These are phyloP conservation scores for Yamadazyma sp. DNA, from an alignment of 805 yeast genomes.

Conservation along the genomic window DNA sequence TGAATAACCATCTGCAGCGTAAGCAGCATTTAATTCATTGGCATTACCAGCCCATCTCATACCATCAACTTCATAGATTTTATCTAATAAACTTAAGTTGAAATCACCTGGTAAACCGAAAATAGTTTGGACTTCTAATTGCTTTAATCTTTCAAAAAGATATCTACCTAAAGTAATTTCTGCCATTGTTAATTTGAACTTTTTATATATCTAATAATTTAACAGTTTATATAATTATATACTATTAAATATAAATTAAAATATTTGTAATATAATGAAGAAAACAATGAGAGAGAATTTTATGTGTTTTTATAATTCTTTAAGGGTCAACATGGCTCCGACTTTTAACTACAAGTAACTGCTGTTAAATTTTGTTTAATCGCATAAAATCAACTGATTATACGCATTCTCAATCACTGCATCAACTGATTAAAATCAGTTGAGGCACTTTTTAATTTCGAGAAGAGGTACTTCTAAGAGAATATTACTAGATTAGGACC, in stretches of 20 bases:
- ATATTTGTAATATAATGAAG: no score
- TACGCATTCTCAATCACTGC: slow-evolving; percentile 2
- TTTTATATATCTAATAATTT: no score
- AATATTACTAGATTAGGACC: no score
- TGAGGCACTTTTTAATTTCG: no score
- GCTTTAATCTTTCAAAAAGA: slow-evolving; percentile 39
- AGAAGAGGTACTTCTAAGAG: no score
- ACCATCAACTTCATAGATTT: slow-evolving; percentile 37
- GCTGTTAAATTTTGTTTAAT: slow-evolving; percentile 1
- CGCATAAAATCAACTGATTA: slow-evolving; percentile 9
- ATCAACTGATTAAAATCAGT: slow-evolving; percentile 5
- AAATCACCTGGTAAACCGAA: slow-evolving; percentile 43
- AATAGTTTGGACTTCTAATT: slow-evolving; percentile 33
- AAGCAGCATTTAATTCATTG: slow-evolving; percentile 42
- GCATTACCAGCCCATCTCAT: slow-evolving; percentile 44
- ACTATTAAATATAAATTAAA: no score
- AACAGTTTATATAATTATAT: no score
- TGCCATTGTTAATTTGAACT: no score
- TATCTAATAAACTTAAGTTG: slow-evolving; percentile 37
- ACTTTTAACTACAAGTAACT: no score
- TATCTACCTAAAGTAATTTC: slow-evolving; percentile 37
- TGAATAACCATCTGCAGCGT: slow-evolving; percentile 43
- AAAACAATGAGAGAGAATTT: no score
- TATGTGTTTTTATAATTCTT: no score
- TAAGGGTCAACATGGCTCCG: no score